These are phyloP conservation scores for Fusarium redolens DNA, from an alignment of 2,329 filamentous ascomycete genomes.

Conservation along the genomic window DNA sequence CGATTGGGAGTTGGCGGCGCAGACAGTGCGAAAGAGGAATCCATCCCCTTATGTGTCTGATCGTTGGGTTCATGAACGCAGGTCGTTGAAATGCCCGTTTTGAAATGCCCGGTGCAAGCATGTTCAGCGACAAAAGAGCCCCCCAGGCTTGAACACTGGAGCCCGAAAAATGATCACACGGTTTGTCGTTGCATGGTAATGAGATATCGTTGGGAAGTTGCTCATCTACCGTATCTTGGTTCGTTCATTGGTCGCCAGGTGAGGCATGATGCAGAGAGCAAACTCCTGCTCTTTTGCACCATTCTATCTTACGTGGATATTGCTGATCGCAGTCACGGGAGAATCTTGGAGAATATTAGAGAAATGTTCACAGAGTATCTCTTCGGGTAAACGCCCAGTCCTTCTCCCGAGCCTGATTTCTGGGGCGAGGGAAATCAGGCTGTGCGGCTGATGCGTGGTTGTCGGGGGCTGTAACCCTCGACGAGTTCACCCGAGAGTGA, in stretches of 20 bases:
- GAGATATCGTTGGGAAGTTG: too few species aligned
- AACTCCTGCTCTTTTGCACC: too few species aligned
- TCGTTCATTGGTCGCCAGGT: too few species aligned
- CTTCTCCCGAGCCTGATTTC: neutral
- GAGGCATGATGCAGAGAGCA: too few species aligned
- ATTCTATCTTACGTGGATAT: too few species aligned
- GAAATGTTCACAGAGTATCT: neutral
- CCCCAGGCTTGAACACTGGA: too few species aligned
- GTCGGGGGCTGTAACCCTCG: neutral
- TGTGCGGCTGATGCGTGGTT: neutral
- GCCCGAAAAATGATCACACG: too few species aligned
- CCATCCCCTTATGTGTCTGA: too few species aligned
- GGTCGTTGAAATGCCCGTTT: neutral
- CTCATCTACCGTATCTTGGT: too few species aligned
- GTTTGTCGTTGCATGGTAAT: too few species aligned
- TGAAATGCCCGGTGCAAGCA: too few species aligned
- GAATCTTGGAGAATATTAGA: neutral
- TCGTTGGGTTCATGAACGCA: neutral
- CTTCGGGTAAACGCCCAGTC: neutral
- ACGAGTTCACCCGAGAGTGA: accelerated
- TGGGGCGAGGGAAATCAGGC: neutral
- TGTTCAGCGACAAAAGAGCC: neutral
- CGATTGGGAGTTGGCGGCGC: accelerated
- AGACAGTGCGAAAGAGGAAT: neutral
- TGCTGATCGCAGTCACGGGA: accelerated